Evolutionary conservation across 163 green algal species (phyloP), one percentile per base, ranked within the genome.

Genomic region (Volvox carteri): DNA sequence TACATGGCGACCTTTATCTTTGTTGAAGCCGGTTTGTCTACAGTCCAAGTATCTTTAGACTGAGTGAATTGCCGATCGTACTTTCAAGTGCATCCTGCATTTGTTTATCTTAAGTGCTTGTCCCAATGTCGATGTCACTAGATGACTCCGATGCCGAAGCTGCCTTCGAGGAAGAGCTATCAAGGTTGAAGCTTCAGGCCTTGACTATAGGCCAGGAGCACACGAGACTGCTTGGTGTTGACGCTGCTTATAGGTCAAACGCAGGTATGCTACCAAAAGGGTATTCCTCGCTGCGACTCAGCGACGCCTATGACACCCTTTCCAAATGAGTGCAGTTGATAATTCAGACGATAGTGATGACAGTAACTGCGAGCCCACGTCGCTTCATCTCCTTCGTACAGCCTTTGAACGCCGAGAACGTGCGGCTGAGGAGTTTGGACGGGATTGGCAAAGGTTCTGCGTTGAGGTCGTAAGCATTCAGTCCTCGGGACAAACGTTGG

Each of bases 91-190:
- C n/a, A n/a, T n/a, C n/a, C 50, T 12, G 16, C 50, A 58, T 68
- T 30, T 68, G 58, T 56, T 56, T 28, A 48, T 33, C 18, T 37
- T 78, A 48, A 52, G 8, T 41, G 68, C 70, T 37, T 72, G 19
- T 37, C 16, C 28, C n/a, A 54, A 75, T 75, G 54, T 86, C 78
- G 46, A 11, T 65, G 9, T 21, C 19, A 60, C 9, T n/a, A 4
- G 78, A 86, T 37, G 56, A 86, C 11, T 86, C 60, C 30, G 78
- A 86, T 68, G 42, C 77, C 12, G 78, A 86, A 21, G 58, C 58
- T 14, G 60, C 41, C 12, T 86, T 86, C 30, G 78, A 77, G 14
- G 58, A 58, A 1, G 78, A 86, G 78, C 58, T 86, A 44, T 41
- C 56, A 2, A 35, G 25, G 25, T 11, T 86, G 0, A 62, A 35